Evolutionary conservation across 2,329 filamentous ascomycete genomes (phyloP), one percentile per base, ranked within the genome.

Genomic region (Beauveria rudraprayagi): DNA sequence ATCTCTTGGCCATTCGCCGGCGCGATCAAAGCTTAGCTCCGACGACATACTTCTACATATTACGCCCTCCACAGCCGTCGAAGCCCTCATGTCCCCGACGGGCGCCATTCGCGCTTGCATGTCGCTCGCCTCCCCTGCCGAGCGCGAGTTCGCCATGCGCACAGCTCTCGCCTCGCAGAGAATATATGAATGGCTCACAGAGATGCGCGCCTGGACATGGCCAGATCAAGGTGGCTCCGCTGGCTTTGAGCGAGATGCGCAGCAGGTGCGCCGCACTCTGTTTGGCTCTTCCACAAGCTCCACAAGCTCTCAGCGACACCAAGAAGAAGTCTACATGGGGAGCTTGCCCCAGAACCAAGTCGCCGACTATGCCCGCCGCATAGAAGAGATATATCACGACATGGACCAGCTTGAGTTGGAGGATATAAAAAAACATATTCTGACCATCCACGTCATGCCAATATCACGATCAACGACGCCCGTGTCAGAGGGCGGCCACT

Each of bases 401-500:
- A 77, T 94, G 76, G 84, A 89, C 61, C 80, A 83, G 44, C 77
- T 94, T 56, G 84, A 90, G 59, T 78, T 95, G 44, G 90, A 97
- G 69, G 91, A 95, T 65, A 86, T 99, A 70, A 97, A 99, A 76
- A 85, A 83, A 50, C 90, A 93, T 69, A 89, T 97, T 66, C 77
- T 97, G 64, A 86, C 88, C 72, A 90, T 90, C 68, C 90, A 96
- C 76, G 87, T 89, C 70, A 76, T 87, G 65, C 83, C 78, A 78
- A 66, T 75, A 22, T 76, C 75, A 24, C 67, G 75, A 50, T 73
- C 75, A 9, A 68, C 67, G 19, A 75, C 73, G 10, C 74, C 75
- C 3, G 66, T 72, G 41, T 70, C 72, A 19, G 67, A 70, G 55
- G 69, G 71, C 19, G 68, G 67, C 24, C 67, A 63, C 37, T 64